phyloP scores from a whole-genome alignment of 768 basidiomycete genomes.

The Rhodotorula taiwanensis region DNA sequence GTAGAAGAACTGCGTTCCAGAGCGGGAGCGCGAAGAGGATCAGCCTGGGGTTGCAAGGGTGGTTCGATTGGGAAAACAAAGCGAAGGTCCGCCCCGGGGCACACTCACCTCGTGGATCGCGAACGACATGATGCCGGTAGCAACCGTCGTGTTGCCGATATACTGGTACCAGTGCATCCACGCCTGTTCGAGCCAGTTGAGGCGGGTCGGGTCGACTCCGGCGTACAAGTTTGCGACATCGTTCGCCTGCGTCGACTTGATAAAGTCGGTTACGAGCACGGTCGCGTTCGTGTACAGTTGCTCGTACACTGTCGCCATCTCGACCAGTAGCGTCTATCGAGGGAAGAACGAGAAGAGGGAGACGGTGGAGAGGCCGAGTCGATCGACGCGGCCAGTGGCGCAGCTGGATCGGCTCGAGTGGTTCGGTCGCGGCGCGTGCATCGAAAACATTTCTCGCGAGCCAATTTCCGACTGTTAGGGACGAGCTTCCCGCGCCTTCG shows the following conservation, averaged over 20 bases:
- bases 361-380: background rate
- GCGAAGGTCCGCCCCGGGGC: too few relatives aligned
- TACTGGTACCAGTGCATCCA: slow-evolving; percentile 82
- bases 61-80: too few relatives aligned
- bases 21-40: background rate
- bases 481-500: too few relatives aligned
- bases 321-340: background rate
- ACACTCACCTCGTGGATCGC: slow-evolving; percentile 67
- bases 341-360: background rate
- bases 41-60: background rate
- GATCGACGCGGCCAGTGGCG: background rate
- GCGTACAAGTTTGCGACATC: slow-evolving; percentile 40
- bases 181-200: slow-evolving; percentile 41
- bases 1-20: slow-evolving; percentile 59
- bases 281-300: slow-evolving; percentile 28
- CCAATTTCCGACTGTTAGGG: background rate
- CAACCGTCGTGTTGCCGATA: slow-evolving; percentile 79
- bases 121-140: slow-evolving; percentile 89
- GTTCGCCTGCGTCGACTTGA: slow-evolving; percentile 16
- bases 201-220: slow-evolving; percentile 40
- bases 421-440: too few relatives aligned
- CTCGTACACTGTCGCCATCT: slow-evolving; percentile 21
- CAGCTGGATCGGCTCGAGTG: background rate
- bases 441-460: background rate
- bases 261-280: slow-evolving; percentile 16